Base-by-base conservation (phyloP, 1,284 basidiomycete species). In the Austroboletus olivaceoglutinosus region DNA sequence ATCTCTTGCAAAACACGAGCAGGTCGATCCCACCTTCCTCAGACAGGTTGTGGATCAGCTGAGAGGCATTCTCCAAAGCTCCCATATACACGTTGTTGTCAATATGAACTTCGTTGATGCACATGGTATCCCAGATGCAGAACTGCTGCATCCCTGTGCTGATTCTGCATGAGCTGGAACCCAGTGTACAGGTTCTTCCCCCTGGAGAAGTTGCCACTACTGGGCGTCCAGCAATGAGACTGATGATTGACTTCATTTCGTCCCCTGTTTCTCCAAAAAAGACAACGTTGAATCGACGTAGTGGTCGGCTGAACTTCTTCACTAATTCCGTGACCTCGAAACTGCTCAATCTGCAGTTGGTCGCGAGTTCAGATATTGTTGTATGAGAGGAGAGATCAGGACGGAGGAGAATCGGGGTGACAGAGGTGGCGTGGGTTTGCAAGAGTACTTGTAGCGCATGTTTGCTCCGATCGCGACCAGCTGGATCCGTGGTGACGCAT, bases 1-100 rank as follows among this genome's bases (percentile, higher is more conserved):
- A 54, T n/a, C 61, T 56, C 43, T 68, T 61, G 57, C 38, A 59
- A 59, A 38, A 65, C 68, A 71, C 57, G 22, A 72, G 58, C 9
- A 72, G 4, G 60, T 54, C 60, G 15, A 72, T 38, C 5, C 63
- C 62, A 4, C 48, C 58, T 2, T 31, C n/a, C 30, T 1, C 1
- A 2, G 15, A 36, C 21, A 56, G 13, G 23, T 37, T 6, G 2
- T 18, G 47, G 27, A 57, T 22, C 13, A 57, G 48, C 6, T n/a
- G 18, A 13, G 12, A 21, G 3, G 43, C 46, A 22, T 19, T 39
- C 29, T 37, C 3, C 2, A 29, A 21, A 7, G 48, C 41, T 3
- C 41, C 10, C 31, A 9, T 31, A n/a, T 13, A 23, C 5, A 16
- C 13, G 13, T 39, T 19, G 5, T 33, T 34, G 2, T 16, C 37